Evolutionary conservation across 2,329 filamentous ascomycete species (phyloP), one percentile per base, ranked within the genome.

Genomic region (Colletotrichum noveboracense): DNA sequence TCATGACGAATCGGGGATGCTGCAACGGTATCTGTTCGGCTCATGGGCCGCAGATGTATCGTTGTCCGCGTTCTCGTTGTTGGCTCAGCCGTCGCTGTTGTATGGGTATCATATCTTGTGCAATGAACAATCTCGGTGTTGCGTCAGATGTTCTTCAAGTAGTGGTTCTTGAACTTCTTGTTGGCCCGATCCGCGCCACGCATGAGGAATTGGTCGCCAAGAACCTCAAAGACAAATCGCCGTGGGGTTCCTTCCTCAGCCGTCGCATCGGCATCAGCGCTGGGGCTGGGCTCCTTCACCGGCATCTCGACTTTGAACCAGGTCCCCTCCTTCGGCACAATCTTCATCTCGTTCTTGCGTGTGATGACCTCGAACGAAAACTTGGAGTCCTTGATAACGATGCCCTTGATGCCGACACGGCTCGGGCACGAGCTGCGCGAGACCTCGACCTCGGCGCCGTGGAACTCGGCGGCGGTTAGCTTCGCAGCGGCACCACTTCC

Each of bases 121-220:
- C 2, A 26, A 16, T 16, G 3, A 2, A 3, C 0, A 6, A 13
- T 60, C 6, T 2, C n/a, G 4, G n/a, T 1, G 10, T 52, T 21
- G 9, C 18, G 8, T 94, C 87, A 98, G 16, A 98, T 84, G 78
- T 94, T 92, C 65, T 92, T 89, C 77, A 96, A 88, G 80, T 95
- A 95, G 82, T 96, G 96, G 82, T 91, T 89, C 85, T 97, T 98
- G 85, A 98, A 98, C 86, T 98, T 98, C 86, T 92, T 95, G 80
- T 94, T 98, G 65, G 96, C 95, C 26, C 97, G 89, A 82, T 98
- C 96, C 18, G 94, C 92, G 4, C 96, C 93, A 13, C 96, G 90
- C 78, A 93, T 92, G 88, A 95, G 92, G 81, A 98, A 96, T 82
- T 97, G 95, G 79, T 95, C 94, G 4, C 97, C 97, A 78, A 96